phyloP scores from a whole-genome alignment of 2,329 filamentous ascomycete species.

The Aspergillus caelatus region DNA sequence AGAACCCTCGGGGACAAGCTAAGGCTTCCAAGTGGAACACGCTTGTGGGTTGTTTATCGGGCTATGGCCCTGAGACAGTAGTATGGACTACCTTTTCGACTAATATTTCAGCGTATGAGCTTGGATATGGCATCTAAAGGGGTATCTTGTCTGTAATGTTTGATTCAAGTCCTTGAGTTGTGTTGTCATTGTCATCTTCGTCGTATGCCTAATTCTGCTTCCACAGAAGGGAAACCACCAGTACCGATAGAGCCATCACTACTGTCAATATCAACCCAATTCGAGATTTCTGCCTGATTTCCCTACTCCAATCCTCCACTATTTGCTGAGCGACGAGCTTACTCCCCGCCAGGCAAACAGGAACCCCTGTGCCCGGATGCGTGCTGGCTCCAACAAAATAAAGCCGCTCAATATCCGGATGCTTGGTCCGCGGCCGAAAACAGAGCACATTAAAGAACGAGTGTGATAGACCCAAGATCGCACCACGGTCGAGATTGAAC shows the following conservation, averaged over 20 bases:
- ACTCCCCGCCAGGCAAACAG: conserved; percentile 50
- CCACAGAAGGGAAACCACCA: background rate
- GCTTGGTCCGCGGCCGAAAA: conserved; percentile 35
- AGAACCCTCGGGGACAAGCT: background rate
- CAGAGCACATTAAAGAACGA: conserved; percentile 61
- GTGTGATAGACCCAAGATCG: conserved; percentile 72
- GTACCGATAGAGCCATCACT: background rate
- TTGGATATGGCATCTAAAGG: background rate
- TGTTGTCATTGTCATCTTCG: no score
- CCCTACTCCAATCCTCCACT: background rate
- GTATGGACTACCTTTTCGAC: background rate
- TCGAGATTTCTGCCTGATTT: background rate
- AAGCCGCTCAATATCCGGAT: conserved; percentile 33
- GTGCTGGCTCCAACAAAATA: conserved; percentile 78
- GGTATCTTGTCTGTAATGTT: background rate
- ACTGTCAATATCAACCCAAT: background rate
- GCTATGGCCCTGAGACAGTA: background rate
- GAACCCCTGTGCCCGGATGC: conserved; percentile 75
- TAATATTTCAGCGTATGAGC: background rate
- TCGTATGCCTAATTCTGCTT: background rate
- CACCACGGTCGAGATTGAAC: conserved; percentile 76
- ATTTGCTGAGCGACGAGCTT: conserved; percentile 17
- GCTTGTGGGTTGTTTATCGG: background rate
- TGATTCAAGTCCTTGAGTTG: background rate
- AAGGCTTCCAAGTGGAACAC: background rate